Conservation (phyloP, 805 yeast genomes). For the Metahyphopichia silvanorum region DNA sequence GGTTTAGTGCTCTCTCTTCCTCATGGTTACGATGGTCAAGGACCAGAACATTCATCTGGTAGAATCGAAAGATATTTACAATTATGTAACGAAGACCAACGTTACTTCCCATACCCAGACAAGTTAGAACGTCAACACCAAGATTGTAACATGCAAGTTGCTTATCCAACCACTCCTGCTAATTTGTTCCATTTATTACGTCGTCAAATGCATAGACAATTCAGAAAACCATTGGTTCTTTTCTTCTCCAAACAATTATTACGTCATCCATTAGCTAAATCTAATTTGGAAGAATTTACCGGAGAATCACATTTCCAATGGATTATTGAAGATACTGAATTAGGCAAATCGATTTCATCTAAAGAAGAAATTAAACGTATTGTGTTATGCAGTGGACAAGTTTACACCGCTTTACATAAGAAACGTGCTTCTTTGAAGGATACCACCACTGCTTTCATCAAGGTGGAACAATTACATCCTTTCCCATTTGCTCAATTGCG, state of each 20-base stretch:
- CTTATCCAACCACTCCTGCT: constrained; percentile 97
- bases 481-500: constrained; percentile 96
- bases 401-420: constrained; percentile 87
- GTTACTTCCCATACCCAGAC: constrained; percentile 85
- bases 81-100: constrained; percentile 92
- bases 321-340: constrained; percentile 90
- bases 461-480: constrained; percentile 94
- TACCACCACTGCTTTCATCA: constrained; percentile 83
- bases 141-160: constrained; percentile 97
- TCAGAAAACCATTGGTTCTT: constrained; percentile 84
- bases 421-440: constrained; percentile 75
- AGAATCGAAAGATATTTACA: constrained; percentile 96
- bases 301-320: constrained; percentile 92
- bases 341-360: constrained; percentile 70
- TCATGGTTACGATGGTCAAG: constrained; percentile 99
- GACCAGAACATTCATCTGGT: constrained; percentile 99
- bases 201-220: constrained; percentile 99
- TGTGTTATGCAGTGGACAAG: constrained; percentile 89
- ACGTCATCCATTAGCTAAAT: constrained; percentile 97
- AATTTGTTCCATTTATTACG: constrained; percentile 94
- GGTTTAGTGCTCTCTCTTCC: constrained; percentile 95
- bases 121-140: constrained; percentile 96
- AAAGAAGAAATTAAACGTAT: constrained; percentile 86
- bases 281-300: constrained; percentile 76
- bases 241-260: constrained; percentile 91